Evolutionary conservation across 1,139 yeast genomes (phyloP), one percentile per base, ranked within the genome.

Genomic region (Kurtzmaniella natalensis): DNA sequence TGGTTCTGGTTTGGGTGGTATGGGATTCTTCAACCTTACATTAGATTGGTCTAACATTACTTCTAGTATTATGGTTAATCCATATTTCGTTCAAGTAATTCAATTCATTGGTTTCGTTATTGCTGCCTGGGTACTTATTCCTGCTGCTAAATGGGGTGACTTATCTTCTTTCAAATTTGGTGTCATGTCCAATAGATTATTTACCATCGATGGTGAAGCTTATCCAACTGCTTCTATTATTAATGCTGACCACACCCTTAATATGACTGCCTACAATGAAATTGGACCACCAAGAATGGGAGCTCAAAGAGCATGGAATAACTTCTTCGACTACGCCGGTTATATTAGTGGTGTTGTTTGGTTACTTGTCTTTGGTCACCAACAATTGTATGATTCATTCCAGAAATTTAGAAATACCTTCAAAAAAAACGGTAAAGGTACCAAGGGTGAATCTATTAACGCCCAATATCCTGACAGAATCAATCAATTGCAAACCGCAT

Each of bases 251-350:
- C 46, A 57, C 26, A 49, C 41, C 28, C 56, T 66, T 35, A 67
- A 69, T 37, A 41, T 43, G 17, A 66, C 72, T 1, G 71, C 72
- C 1, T 69, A 64, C 44, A 57, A 53, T 14, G 25, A 43, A 2
- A 51, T 53, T 35, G 74, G 74, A 1, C 70, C 71, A 1, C 62
- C 65, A 23, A 42, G 57, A 30, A 38, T 56, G 17, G 76, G 76
- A 0, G 61, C 72, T 5, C 76, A 70, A 45, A 52, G 73, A 35
- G 64, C 69, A 2, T 68, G 75, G 71, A 68, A 68, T 41, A 68
- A 69, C 47, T 70, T 72, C 39, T 72, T 71, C 40, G 78, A 71
- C 42, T 72, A 68, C 41, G 77, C 76, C 2, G 72, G 76, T 0
- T 72, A 71, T 42, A 43, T 66, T 1, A 65, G 73, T 46, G 76